Base-by-base conservation (phyloP, 164 flowering plant species). In the Santalum album region DNA sequence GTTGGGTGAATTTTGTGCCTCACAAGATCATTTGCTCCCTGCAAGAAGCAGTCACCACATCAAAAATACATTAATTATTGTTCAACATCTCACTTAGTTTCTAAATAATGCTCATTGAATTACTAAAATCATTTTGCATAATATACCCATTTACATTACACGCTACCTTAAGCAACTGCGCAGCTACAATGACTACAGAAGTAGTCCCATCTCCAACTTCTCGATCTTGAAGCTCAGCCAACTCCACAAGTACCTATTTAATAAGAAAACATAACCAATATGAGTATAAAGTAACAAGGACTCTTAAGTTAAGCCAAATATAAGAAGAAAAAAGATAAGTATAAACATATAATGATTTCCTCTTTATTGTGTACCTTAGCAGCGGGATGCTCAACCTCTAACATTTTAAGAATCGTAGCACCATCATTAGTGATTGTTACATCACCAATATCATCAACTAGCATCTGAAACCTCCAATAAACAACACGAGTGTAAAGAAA, bases 131-230 rank as follows among this genome's bases (percentile, higher is more conserved):
- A n/a, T n/a, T n/a, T n/a, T n/a, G n/a, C n/a, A n/a, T n/a, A n/a
- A n/a, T n/a, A n/a, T n/a, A n/a, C n/a, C n/a, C n/a, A n/a, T n/a
- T n/a, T n/a, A n/a, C n/a, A n/a, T n/a, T n/a, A 12, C 4, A 50
- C 17, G 34, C 40, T 66, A 90, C 99, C 97, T 94, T 94, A 17
- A 94, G 90, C 62, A 94, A 68, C 72, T 94, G 97, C 14, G 95
- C 96, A 65, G 99, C 97, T 39, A 94, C 70, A 63, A 94, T 90
- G 26, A 94, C 99, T 38, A 94, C 99, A 3, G 97, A 94, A 47
- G 99, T 94, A 21, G 99, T 94, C 23, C 97, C 99, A 76, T 94
- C 99, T 53, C 99, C 99, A 58, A 94, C 99, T 75, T 94, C 99
- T 65, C 87, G 73, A 59, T 94, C 99, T 71, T 94, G 99, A 62